Percentiles rank a stretch among this genome's conserved stretches.
Conservation (phyloP, 2,329 filamentous ascomycete species). For the Colletotrichum spaethianum region DNA sequence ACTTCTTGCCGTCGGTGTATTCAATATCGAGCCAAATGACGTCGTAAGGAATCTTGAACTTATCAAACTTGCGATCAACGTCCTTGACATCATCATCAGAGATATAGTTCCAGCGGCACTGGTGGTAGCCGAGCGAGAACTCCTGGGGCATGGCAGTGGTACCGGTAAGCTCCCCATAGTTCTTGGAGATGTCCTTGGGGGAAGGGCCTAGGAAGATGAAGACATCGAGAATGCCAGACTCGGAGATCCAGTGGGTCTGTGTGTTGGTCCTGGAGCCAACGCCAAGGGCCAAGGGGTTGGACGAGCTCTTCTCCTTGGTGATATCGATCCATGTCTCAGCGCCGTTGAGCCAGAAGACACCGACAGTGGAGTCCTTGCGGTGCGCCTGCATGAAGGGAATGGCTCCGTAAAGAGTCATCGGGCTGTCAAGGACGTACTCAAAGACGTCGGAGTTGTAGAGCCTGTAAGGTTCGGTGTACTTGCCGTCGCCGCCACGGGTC, state of each 20-base stretch:
- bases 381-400: slow-evolving; percentile 99
- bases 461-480: slow-evolving; percentile 90
- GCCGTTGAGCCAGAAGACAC: slow-evolving; percentile 96
- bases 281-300: slow-evolving; percentile 84
- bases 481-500: slow-evolving; percentile 89
- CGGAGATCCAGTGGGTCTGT: slow-evolving; percentile 96
- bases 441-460: slow-evolving; percentile 98
- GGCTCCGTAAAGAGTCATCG: slow-evolving; percentile 98
- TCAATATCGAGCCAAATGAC: slow-evolving; percentile 99
- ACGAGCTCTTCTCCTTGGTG: slow-evolving; percentile 80
- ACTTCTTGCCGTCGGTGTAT: slow-evolving; percentile 96
- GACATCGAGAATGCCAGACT: slow-evolving; percentile 89
- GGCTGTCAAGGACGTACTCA: slow-evolving; percentile 96
- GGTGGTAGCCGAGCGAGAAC: slow-evolving; percentile 94
- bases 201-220: slow-evolving; percentile 95
- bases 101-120: slow-evolving; percentile 99
- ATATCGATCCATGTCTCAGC: slow-evolving; percentile 99
- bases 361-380: slow-evolving; percentile 91
- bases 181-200: slow-evolving; percentile 84
- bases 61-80: slow-evolving; percentile 96
- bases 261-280: slow-evolving; percentile 79
- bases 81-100: slow-evolving; percentile 97
- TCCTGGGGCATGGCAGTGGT: slow-evolving; percentile 92
- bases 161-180: slow-evolving; percentile 91
- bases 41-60: slow-evolving; percentile 95